These are phyloP conservation scores for Astrocystis sublimbata DNA, from an alignment of 495 filamentous ascomycete genomes.

Conservation along the genomic window DNA sequence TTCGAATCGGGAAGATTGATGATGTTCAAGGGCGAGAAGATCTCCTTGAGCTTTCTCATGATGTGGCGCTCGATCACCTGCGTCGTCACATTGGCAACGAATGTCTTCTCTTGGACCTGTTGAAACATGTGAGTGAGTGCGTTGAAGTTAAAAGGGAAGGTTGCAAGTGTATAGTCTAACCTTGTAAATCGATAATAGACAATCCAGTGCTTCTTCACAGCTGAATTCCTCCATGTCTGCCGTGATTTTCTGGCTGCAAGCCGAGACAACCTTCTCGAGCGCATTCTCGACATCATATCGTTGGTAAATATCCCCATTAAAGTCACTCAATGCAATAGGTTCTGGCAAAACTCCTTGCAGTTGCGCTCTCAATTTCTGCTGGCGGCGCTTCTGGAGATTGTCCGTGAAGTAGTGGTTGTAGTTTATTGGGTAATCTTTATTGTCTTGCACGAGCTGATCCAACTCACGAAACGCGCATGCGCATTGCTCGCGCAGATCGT, in stretches of 20 bases:
- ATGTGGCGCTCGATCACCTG: constrained; percentile 43
- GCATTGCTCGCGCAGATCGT: constrained; percentile 12
- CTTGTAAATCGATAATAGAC: background rate
- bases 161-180: background rate
- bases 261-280: background rate
- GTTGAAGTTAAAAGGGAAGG: background rate
- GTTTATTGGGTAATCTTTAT: too few species aligned
- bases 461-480: too few species aligned
- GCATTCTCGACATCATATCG: background rate
- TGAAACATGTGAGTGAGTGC: background rate
- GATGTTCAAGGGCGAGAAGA: background rate
- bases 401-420: constrained; percentile 34
- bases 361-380: background rate
- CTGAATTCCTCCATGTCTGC: background rate
- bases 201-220: background rate
- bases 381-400: constrained; percentile 21
- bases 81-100: constrained; percentile 41
- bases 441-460: too few species aligned
- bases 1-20: too few species aligned
- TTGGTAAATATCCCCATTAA: background rate
- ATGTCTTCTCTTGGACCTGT: constrained; percentile 37
- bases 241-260: background rate
- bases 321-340: background rate
- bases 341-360: background rate
- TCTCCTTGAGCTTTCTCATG: constrained; percentile 13